These are phyloP conservation scores for Penicillium occitanis DNA, from an alignment of 2,329 filamentous ascomycete genomes.

Conservation along the genomic window DNA sequence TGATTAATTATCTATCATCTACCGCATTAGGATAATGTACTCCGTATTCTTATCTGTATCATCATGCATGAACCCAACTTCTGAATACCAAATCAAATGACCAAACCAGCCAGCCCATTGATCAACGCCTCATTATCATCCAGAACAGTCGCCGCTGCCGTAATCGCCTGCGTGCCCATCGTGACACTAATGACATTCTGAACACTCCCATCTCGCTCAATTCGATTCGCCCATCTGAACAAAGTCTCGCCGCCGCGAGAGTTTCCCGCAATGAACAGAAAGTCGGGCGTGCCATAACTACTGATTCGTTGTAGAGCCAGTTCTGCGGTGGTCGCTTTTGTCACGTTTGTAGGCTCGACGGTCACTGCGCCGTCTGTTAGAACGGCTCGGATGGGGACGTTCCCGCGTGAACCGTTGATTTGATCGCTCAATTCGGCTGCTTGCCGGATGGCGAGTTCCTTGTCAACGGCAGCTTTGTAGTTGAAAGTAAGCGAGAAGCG, in stretches of 20 bases:
- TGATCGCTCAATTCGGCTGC: constrained; percentile 87
- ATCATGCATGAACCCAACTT: background rate
- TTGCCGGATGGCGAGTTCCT: constrained; percentile 71
- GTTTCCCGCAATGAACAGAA: constrained; percentile 83
- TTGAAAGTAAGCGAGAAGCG: constrained; percentile 86
- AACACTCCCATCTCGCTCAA: constrained; percentile 58
- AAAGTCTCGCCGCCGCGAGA: constrained; percentile 86
- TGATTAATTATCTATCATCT: background rate
- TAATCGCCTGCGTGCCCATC: constrained; percentile 72
- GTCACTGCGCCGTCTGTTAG: constrained; percentile 76
- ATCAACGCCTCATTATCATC: constrained; percentile 83
- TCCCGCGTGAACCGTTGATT: constrained; percentile 86
- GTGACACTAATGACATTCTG: constrained; percentile 77
- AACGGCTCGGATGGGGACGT: constrained; percentile 77
- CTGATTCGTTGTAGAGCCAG: constrained; percentile 61
- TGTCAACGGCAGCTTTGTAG: constrained; percentile 75
- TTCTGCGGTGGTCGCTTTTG: constrained; percentile 76
- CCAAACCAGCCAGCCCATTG: constrained; percentile 34
- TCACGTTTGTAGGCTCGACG: constrained; percentile 81
- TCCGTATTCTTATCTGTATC: background rate
- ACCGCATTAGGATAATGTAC: background rate
- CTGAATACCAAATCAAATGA: background rate
- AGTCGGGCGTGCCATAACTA: constrained; percentile 62
- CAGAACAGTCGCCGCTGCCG: constrained; percentile 76
- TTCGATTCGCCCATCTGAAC: constrained; percentile 87